Evolutionary conservation across 1,284 basidiomycete species (phyloP).

Genomic region (Ceratobasidium sp.): DNA sequence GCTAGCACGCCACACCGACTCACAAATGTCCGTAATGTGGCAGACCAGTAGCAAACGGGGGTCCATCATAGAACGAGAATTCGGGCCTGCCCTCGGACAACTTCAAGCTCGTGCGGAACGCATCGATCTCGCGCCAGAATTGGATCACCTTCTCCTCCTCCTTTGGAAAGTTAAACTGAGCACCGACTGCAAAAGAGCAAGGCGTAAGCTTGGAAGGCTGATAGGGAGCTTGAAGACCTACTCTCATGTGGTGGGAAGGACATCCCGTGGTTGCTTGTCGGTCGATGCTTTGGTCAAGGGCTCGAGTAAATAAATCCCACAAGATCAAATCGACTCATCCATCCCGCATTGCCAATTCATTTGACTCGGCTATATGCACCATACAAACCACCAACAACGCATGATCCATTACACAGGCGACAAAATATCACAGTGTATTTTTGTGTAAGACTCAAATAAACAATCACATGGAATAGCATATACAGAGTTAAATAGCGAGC

Average conservation of each 20-base stretch:
- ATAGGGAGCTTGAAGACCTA: slow-evolving; percentile 56
- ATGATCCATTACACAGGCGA: no score
- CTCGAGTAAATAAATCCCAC: slow-evolving; percentile 24
- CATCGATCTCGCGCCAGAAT: slow-evolving; percentile 97
- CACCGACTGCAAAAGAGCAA: slow-evolving; percentile 62
- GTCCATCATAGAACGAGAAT: slow-evolving; percentile 97
- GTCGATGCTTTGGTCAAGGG: slow-evolving; percentile 39
- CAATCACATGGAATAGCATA: background rate
- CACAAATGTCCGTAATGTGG: slow-evolving; percentile 93
- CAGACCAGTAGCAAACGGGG: slow-evolving; percentile 96
- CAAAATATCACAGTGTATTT: slow-evolving; percentile 25
- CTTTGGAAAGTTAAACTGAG: slow-evolving; percentile 86
- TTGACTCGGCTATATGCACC: no score
- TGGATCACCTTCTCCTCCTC: slow-evolving; percentile 93
- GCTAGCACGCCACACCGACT: slow-evolving; percentile 47
- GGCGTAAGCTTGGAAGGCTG: background rate
- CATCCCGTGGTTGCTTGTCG: slow-evolving; percentile 61
- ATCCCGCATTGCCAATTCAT: no score
- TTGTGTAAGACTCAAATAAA: slow-evolving; percentile 4
- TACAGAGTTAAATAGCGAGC: background rate
- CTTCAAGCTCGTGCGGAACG: slow-evolving; percentile 94
- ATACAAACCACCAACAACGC: no score
- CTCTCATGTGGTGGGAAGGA: slow-evolving; percentile 77
- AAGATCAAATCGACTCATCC: slow-evolving; percentile 39
- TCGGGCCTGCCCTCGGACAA: slow-evolving; percentile 89